Evolutionary conservation across 208 protist species (phyloP), one percentile per base, ranked within the genome.

Genomic region (Trypanosoma platydactyli): DNA sequence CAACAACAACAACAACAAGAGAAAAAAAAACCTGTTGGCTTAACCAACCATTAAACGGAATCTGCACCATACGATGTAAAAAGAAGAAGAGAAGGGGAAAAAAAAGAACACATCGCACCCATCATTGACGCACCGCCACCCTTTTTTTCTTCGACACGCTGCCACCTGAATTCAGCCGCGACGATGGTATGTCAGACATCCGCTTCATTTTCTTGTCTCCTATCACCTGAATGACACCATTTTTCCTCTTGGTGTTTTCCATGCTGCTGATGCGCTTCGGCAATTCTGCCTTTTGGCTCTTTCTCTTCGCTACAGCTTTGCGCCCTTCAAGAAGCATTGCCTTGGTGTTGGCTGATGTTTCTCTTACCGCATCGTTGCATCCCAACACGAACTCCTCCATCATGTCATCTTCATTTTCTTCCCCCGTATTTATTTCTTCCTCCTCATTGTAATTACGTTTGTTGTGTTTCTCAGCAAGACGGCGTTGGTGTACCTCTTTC

Each of bases 371-470:
- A 50, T 91, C 82, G 11, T 83, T 72, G 60, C 87, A 76, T 35
- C 76, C 73, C 50, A 94, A 81, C 12, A 86, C 70, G 59, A 81
- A 94, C 69, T 94, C 88, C 69, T 91, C 84, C 25, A 84, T 80
- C 1, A 41, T 82, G 45, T 88, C 77, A 13, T 67, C 63, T 9
- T 41, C 51, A 12, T 74, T 38, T 40, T 53, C 50, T 30, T 51
- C 82, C 42, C 45, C 40, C 33, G 80, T 75, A 16, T 58, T 64
- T 38, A 33, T 22, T 30, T 69, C 13, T 20, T 74, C 44, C 22
- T 58, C 53, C 40, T 50, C 67, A 20, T 52, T 51, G 5, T 18
- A 45, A 1, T 63, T 53, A 24, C n/a, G 35, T 40, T 67, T 59
- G 4, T 71, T 61, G 33, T 55, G 33, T 20, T 67, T 56, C 18